Base-by-base conservation (phyloP, 2,329 filamentous ascomycete species). In the Aspergillus pseudoterreus region DNA sequence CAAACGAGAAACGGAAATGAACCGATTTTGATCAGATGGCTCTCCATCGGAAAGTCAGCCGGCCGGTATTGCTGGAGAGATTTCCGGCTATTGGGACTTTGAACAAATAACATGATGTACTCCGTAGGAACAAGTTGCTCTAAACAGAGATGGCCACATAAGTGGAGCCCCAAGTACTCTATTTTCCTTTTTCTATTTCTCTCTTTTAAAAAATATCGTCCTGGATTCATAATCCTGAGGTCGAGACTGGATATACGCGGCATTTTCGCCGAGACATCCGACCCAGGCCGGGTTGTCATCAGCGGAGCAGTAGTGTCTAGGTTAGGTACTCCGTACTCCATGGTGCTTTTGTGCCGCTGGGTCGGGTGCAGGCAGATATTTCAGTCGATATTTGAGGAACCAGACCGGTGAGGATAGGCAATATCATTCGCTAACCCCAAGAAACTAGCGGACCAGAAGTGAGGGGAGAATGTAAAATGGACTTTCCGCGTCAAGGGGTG, bases 401-500 rank as follows among this genome's bases (percentile, higher is more conserved):
- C 41, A 41, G 2, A 41, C 8, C 24, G 19, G n/a, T 36, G 6
- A 38, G 10, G 27, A 10, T 30, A 8, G 35, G 35, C 35, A 11
- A 38, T 45, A 45, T 24, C 11, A 15, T 36, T 42, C 39, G 39
- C 12, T 42, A 22, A 44, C 15, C 10, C 11, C 17, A 46, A 41
- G 33, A 43, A 33, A 45, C 47, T 52, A 43, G 39, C 33, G 38
- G 43, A 19, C 41, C 9, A 41, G 45, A 56, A 45, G 51, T 52
- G 49, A 56, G 55, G 56, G 51, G 45, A 49, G 36, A 36, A 24
- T 10, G 12, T 46, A 33, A 52, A 42, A 49, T 51, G 35, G 22
- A 43, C 50, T 27, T 43, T 49, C 33, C 43, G 47, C 45, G 43
- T 52, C 54, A 56, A 56, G 53, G 55, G 55, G 53, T 27, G 45